These are phyloP conservation scores for Funneliformis geosporum DNA, from an alignment of 192 early-diverging fungal genomes.

Conservation along the genomic window DNA sequence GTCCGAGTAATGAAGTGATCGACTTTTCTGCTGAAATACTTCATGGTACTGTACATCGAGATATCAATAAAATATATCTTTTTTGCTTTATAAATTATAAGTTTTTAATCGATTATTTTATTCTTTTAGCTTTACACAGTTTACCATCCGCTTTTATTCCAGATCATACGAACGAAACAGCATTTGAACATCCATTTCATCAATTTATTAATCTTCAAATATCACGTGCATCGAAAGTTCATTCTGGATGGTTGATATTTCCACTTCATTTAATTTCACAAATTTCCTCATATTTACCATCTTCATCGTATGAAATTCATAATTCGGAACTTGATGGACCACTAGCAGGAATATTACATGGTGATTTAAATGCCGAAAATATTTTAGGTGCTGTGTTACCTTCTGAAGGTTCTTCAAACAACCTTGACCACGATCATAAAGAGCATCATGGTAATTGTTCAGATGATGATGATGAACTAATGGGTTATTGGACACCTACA, in stretches of 20 bases:
- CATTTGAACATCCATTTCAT: background rate
- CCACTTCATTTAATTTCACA: slow-evolving; percentile 38
- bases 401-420: background rate
- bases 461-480: background rate
- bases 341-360: slow-evolving; percentile 37
- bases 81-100: background rate
- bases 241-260: slow-evolving; percentile 38
- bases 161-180: background rate
- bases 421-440: background rate
- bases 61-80: background rate
- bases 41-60: background rate
- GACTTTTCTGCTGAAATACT: slow-evolving; percentile 4
- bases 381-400: slow-evolving; percentile 30
- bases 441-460: background rate
- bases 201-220: background rate
- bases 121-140: background rate
- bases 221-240: background rate
- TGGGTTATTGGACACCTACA: background rate
- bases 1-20: background rate
- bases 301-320: slow-evolving; percentile 21
- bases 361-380: slow-evolving; percentile 43
- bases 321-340: slow-evolving; percentile 29
- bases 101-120: background rate
- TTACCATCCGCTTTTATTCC: background rate
- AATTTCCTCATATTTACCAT: slow-evolving; percentile 38